phyloP scores from a whole-genome alignment of 768 basidiomycete genomes.

The Phlegmacium glaucopus region DNA sequence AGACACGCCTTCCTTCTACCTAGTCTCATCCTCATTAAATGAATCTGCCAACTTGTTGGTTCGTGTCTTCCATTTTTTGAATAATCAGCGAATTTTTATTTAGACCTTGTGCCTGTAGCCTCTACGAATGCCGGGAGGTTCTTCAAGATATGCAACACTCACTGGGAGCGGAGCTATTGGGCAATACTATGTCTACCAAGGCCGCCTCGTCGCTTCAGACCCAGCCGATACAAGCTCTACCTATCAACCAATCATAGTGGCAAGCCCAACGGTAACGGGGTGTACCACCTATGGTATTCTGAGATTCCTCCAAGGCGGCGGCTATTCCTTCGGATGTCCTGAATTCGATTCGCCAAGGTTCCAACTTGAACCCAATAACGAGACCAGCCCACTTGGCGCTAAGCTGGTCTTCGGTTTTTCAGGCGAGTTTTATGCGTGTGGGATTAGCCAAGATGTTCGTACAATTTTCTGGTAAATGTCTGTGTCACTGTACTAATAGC shows the following conservation, averaged over 20 bases:
- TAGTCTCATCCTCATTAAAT: constrained; percentile 17
- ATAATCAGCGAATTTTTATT: neutral
- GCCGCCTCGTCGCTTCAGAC: constrained; percentile 13
- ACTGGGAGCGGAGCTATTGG: constrained; percentile 20
- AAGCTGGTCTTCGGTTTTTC: constrained; percentile 21
- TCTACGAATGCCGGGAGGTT: constrained; percentile 13
- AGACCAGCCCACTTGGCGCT: constrained; percentile 17
- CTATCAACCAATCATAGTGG: constrained; percentile 14
- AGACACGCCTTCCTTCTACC: constrained; percentile 24
- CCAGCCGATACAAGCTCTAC: constrained; percentile 6
- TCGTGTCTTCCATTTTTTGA: neutral
- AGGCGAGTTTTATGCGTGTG: constrained; percentile 30
- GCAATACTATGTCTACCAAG: constrained; percentile 25
- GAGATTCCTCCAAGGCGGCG: constrained; percentile 14
- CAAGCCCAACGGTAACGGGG: constrained; percentile 8
- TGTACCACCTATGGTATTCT: constrained; percentile 19
- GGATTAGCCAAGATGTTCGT: constrained; percentile 23
- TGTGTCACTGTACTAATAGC: neutral
- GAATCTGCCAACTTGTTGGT: constrained; percentile 22
- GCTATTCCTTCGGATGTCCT: constrained; percentile 23
- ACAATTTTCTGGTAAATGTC: neutral
- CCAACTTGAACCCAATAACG: constrained; percentile 14
- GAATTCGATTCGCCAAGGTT: constrained; percentile 16
- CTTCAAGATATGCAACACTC: constrained; percentile 14
- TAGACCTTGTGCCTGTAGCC: constrained; percentile 8